Conservation (phyloP, 306 rosid genomes). For the Heteromeles arbutifolia region DNA sequence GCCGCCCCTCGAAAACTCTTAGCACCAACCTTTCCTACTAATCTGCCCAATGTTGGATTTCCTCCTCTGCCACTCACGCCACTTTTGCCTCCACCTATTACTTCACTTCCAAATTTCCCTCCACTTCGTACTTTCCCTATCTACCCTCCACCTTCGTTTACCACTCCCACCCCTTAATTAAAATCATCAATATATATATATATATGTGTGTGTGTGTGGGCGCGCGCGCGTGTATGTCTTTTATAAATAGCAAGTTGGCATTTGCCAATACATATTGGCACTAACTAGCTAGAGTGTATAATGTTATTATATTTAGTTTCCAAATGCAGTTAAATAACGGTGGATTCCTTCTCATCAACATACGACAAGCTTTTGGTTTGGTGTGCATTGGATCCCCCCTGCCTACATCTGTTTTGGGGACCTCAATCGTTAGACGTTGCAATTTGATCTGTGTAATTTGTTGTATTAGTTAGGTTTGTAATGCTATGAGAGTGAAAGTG, state of each 20-base stretch:
- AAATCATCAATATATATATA: neutral
- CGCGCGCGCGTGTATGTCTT: rapidly evolving
- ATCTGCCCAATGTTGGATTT: neutral
- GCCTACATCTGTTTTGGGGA: neutral
- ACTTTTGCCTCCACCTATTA: neutral
- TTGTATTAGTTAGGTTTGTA: too few relatives aligned
- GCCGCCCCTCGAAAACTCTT: constrained; percentile 5
- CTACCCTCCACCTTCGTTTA: neutral
- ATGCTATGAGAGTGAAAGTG: too few relatives aligned
- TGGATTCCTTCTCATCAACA: neutral
- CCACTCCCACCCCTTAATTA: neutral
- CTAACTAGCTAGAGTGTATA: neutral
- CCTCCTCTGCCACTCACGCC: neutral
- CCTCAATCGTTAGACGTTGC: neutral
- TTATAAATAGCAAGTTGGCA: neutral
- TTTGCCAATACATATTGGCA: neutral
- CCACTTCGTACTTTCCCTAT: neutral
- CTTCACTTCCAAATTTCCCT: neutral
- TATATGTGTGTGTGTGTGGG: rapidly evolving
- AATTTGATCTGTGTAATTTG: neutral
- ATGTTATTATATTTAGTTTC: neutral
- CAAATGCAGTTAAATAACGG: neutral
- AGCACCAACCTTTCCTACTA: neutral
- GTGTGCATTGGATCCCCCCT: neutral
- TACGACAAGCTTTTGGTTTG: too few relatives aligned